Base-by-base conservation (phyloP, 2,329 filamentous ascomycete species). In the Exophiala xenobiotica region DNA sequence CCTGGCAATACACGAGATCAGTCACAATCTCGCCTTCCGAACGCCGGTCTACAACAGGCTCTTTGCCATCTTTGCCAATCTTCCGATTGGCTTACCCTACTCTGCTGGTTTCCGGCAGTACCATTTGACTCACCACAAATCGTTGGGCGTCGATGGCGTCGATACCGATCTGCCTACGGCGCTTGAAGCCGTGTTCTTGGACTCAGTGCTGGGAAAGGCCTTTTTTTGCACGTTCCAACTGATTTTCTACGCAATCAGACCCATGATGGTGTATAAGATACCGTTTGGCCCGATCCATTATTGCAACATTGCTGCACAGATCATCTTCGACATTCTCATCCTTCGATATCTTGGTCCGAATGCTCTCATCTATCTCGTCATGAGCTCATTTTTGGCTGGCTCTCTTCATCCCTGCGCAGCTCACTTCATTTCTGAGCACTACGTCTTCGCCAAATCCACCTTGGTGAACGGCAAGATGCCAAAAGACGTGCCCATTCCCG, bases 151-250 rank as follows among this genome's bases (percentile, higher is more conserved):
- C 44, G 89, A 96, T 64, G 93, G 93, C 50, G 82, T 99, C 37
- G 93, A 99, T 70, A 96, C 92, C 38, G 93, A 99, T 67, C 85
- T 99, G 22, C 93, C 93, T 19, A 97, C 93, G 14, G 83, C 88
- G 42, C 72, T 96, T 44, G 93, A 99, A 75, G 92, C 90, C 57
- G 74, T 95, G 67, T 87, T 99, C 69, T 85, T 99, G 64, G 88
- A 99, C 76, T 96, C 74, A 6, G 85, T 99, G 63, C 82, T 92
- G 14, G 93, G 93, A 69, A 99, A 99, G 74, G 86, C 93, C 61
- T 99, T 99, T 78, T 99, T 99, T 80, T 92, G 88, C 75, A 99
- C 93, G 61, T 99, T 96, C 76, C 93, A 99, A 74, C 96, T 99
- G 70, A 81, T 99, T 68, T 99, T 99, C 80, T 99, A 99, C 76